Conservation (phyloP, 352 stramenopile species). For the Globisporangium recalcitrans region DNA sequence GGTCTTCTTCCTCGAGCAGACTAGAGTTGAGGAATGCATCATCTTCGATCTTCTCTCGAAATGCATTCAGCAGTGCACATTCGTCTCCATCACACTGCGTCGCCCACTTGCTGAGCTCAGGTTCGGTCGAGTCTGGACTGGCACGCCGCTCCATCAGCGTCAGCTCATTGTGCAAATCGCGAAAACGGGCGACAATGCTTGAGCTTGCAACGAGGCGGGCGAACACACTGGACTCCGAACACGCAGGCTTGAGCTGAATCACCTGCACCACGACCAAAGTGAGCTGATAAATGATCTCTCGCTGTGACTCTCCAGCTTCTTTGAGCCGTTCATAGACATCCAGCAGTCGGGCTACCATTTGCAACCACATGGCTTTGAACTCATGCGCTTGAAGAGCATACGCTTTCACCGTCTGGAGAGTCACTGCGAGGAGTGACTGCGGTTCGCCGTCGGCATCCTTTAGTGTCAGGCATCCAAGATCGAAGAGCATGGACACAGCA, state of each 20-base stretch:
- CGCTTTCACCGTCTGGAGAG: not conserved
- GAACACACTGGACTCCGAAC: not conserved
- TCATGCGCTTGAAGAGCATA: not conserved
- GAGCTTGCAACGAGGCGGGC: not conserved
- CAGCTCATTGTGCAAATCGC: conserved; percentile 1
- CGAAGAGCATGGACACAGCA: not conserved
- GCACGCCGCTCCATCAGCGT: not conserved
- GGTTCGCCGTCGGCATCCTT: too few relatives aligned
- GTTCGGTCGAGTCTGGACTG: not conserved
- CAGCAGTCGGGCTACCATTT: not conserved
- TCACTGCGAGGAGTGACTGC: not conserved
- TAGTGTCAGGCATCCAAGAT: not conserved
- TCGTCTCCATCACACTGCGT: not conserved
- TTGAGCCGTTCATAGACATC: not conserved
- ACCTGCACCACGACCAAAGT: not conserved
- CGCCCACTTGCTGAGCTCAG: not conserved
- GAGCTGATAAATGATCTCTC: not conserved
- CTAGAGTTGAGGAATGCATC: not conserved
- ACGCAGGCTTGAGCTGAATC: not conserved
- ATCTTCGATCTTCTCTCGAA: not conserved
- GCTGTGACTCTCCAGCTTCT: not conserved
- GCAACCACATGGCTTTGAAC: conserved; percentile 1
- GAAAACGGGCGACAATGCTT: not conserved
- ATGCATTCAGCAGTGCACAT: not conserved
- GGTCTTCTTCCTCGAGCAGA: not conserved